These are phyloP conservation scores for Ambrosiella beaveri DNA, from an alignment of 2,329 filamentous ascomycete species.

Conservation along the genomic window DNA sequence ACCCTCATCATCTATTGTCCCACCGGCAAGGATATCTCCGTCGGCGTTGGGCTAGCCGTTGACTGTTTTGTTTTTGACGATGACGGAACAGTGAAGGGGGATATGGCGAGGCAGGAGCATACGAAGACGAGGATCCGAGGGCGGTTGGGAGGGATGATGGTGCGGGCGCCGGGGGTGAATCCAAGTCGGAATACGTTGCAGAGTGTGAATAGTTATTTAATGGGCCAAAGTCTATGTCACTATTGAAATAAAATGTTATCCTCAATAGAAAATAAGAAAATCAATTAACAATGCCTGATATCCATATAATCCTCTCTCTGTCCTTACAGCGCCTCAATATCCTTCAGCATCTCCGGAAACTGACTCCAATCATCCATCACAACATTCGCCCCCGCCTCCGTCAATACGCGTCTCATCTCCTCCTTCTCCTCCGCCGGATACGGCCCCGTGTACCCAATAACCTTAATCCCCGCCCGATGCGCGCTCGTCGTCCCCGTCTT, in stretches of 20 bases:
- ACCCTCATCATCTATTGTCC: slow-evolving; percentile 49
- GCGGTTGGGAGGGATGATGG: slow-evolving; percentile 67
- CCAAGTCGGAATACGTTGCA: slow-evolving; percentile 74
- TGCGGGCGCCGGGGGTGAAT: slow-evolving; percentile 60
- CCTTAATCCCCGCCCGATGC: slow-evolving; percentile 59
- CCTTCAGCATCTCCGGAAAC: slow-evolving; percentile 30
- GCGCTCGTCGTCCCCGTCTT: slow-evolving; percentile 64
- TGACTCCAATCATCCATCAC: slow-evolving; percentile 45
- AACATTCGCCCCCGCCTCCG: slow-evolving; percentile 41
- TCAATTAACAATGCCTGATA: no score
- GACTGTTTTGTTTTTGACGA: slow-evolving; percentile 57
- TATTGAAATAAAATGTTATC: no score
- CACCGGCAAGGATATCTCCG: slow-evolving; percentile 61
- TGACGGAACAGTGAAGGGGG: slow-evolving; percentile 29
- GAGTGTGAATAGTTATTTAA: slow-evolving; percentile 79
- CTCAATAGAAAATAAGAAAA: background rate
- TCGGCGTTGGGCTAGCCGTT: slow-evolving; percentile 60
- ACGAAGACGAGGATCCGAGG: slow-evolving; percentile 64
- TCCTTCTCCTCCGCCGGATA: slow-evolving; percentile 45
- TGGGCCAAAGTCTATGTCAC: slow-evolving; percentile 28
- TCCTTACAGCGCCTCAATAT: slow-evolving; percentile 24
- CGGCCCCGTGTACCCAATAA: slow-evolving; percentile 72
- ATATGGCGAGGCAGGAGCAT: slow-evolving; percentile 23
- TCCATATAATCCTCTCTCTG: background rate
- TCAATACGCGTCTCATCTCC: slow-evolving; percentile 46